Conservation (phyloP, 1,284 basidiomycete genomes). For the Erythrobasidium hasegawianum region DNA sequence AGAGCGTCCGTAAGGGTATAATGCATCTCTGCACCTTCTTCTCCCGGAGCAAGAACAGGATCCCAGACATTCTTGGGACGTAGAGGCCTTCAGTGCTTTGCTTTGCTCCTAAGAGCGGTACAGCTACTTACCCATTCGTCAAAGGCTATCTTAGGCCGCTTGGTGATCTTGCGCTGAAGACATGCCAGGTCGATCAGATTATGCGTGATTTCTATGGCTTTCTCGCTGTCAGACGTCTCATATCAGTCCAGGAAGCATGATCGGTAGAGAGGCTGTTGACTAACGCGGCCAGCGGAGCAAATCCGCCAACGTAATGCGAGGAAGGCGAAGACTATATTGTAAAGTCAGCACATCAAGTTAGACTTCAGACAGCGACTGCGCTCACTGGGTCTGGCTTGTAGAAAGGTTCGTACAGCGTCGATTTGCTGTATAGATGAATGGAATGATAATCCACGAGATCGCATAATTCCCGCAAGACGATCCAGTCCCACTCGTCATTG, state of each 20-base stretch:
- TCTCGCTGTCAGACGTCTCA: slow-evolving; percentile 50
- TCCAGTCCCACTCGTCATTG: slow-evolving; percentile 49
- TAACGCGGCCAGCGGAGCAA: not conserved
- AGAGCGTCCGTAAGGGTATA: slow-evolving; percentile 64
- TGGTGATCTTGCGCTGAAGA: not conserved
- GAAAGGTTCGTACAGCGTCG: slow-evolving; percentile 36
- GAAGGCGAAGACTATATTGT: slow-evolving; percentile 34
- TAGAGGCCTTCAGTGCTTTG: too few species aligned
- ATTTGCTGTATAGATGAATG: slow-evolving; percentile 48
- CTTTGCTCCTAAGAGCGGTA: too few species aligned
- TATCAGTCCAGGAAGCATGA: too few species aligned
- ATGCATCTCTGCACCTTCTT: slow-evolving; percentile 52
- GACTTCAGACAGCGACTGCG: not conserved
- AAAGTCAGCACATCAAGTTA: not conserved
- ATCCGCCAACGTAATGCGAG: slow-evolving; percentile 36
- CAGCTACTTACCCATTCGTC: not conserved
- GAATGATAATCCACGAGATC: slow-evolving; percentile 51
- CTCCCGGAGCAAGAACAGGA: not conserved
- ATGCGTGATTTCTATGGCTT: slow-evolving; percentile 54
- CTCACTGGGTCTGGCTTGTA: slow-evolving; percentile 1
- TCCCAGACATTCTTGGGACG: slow-evolving; percentile 62
- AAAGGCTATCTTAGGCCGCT: not conserved
- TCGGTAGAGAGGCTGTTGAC: not conserved
- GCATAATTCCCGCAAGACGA: slow-evolving; percentile 49
- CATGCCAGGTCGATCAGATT: slow-evolving; percentile 46